These are phyloP conservation scores for Aspergillus sp. DNA, from an alignment of 2,329 filamentous ascomycete species.

Conservation along the genomic window DNA sequence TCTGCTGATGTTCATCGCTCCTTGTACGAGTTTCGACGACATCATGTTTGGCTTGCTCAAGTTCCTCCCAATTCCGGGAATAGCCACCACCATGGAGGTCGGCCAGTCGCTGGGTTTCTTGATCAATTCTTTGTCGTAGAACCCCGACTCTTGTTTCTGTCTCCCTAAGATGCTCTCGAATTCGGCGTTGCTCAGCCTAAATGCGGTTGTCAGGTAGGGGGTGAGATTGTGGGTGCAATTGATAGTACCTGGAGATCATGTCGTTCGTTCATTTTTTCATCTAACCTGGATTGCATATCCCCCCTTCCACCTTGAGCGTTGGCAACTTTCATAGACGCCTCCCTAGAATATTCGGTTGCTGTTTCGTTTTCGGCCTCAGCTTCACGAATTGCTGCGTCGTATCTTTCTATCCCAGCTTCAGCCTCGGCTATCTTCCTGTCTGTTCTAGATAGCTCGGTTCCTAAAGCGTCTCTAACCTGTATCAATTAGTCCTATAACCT, in stretches of 20 bases:
- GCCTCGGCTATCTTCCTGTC: slow-evolving; percentile 51
- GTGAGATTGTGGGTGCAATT: neutral
- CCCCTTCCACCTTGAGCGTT: slow-evolving; percentile 49
- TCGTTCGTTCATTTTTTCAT: slow-evolving; percentile 55
- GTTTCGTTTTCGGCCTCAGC: slow-evolving; percentile 38
- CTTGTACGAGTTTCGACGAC: slow-evolving; percentile 46
- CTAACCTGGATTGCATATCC: slow-evolving; percentile 51
- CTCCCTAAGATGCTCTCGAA: slow-evolving; percentile 58
- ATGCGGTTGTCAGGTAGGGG: slow-evolving; percentile 26
- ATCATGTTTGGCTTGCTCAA: slow-evolving; percentile 58
- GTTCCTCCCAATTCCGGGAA: slow-evolving; percentile 58
- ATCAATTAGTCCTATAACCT: slow-evolving; percentile 10
- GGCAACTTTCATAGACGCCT: slow-evolving; percentile 45
- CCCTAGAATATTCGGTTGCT: slow-evolving; percentile 44
- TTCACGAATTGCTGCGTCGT: slow-evolving; percentile 50
- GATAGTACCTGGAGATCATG: slow-evolving; percentile 50
- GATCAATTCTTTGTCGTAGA: slow-evolving; percentile 46
- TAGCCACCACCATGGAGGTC: slow-evolving; percentile 70
- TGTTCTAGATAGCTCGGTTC: slow-evolving; percentile 33
- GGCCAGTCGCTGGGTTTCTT: slow-evolving; percentile 58
- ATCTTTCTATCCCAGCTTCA: slow-evolving; percentile 43
- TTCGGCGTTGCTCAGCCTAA: slow-evolving; percentile 65
- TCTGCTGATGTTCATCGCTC: slow-evolving; percentile 44
- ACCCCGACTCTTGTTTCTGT: slow-evolving; percentile 47
- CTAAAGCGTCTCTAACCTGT: slow-evolving; percentile 38